phyloP scores from a whole-genome alignment of 2,329 filamentous ascomycete species.

The Penicillium sp. region DNA sequence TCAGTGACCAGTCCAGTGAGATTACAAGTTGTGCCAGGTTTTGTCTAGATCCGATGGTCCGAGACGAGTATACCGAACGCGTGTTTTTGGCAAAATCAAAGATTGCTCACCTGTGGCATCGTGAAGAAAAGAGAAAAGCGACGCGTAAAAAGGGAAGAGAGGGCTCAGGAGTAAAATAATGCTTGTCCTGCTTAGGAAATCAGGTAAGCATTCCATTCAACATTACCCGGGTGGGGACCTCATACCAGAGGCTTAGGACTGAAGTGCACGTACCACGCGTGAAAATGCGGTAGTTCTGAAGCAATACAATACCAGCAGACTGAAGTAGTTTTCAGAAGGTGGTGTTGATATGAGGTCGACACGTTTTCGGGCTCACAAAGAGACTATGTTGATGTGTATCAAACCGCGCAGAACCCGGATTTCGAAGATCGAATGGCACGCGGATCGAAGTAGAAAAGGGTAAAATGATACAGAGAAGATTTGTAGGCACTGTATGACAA shows the following conservation, averaged over 20 bases:
- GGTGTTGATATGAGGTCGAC: constrained; percentile 25
- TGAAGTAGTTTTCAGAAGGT: constrained; percentile 16
- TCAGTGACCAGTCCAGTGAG: constrained; percentile 10
- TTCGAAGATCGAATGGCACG: constrained; percentile 21
- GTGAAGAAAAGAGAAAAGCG: constrained; percentile 31
- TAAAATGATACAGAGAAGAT: constrained; percentile 16
- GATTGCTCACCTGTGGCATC: constrained; percentile 56
- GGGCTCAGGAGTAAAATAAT: constrained; percentile 27
- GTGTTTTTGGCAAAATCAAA: constrained; percentile 21
- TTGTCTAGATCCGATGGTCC: not conserved
- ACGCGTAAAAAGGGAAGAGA: constrained; percentile 23
- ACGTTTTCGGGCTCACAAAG: constrained; percentile 18
- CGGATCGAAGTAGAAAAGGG: constrained; percentile 13
- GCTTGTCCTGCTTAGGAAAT: constrained; percentile 26
- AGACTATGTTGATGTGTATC: constrained; percentile 29
- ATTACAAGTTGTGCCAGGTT: not conserved
- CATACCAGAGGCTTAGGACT: constrained; percentile 31
- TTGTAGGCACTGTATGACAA: constrained; percentile 13
- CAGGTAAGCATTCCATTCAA: constrained; percentile 38
- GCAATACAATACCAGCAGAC: constrained; percentile 22
- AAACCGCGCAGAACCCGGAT: constrained; percentile 24
- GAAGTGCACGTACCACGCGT: constrained; percentile 39
- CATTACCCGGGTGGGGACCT: constrained; percentile 32
- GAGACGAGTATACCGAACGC: constrained; percentile 9
- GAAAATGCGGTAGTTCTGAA: constrained; percentile 30